Percentiles rank a stretch among this genome's conserved stretches.
phyloP scores from a whole-genome alignment of 148 eudicot genomes.

The Pouteria glomerata region DNA sequence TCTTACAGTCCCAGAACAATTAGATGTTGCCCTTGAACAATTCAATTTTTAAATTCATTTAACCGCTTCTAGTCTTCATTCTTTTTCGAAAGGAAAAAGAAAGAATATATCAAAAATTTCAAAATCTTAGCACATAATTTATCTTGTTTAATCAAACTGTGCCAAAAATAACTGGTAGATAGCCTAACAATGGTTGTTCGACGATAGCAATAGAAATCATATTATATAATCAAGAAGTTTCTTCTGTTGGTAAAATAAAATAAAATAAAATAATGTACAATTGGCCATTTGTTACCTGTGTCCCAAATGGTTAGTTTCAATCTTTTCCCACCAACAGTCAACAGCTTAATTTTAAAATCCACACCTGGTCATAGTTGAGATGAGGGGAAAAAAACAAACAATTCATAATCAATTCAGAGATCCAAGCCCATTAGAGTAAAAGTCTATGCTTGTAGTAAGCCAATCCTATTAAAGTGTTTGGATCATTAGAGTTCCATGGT shows the following conservation, averaged over 20 bases:
- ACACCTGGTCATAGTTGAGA: conserved; percentile 46
- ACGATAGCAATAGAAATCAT: neutral
- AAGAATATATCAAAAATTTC: neutral
- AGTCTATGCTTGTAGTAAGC: too few relatives aligned
- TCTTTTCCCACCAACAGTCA: conserved; percentile 65
- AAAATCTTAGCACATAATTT: neutral
- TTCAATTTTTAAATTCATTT: too few relatives aligned
- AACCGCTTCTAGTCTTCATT: neutral
- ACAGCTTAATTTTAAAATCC: conserved; percentile 76
- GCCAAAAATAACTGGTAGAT: neutral
- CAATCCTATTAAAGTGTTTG: too few relatives aligned
- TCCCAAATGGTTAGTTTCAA: conserved; percentile 94
- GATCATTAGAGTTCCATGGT: neutral
- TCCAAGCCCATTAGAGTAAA: too few relatives aligned
- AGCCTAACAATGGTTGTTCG: neutral
- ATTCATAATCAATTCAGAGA: neutral
- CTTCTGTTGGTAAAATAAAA: neutral
- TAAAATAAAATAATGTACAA: neutral
- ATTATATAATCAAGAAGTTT: neutral
- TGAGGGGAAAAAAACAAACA: neutral
- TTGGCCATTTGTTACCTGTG: conserved; percentile 41
- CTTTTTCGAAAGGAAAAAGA: neutral
- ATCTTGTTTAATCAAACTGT: neutral
- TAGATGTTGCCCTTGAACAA: too few relatives aligned
- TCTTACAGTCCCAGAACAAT: too few relatives aligned